Percentiles rank a stretch among this genome's conserved stretches.
These are phyloP conservation scores for Puccinellia tenuiflora DNA, from an alignment of 176 grass and related monocot species.

Conservation along the genomic window DNA sequence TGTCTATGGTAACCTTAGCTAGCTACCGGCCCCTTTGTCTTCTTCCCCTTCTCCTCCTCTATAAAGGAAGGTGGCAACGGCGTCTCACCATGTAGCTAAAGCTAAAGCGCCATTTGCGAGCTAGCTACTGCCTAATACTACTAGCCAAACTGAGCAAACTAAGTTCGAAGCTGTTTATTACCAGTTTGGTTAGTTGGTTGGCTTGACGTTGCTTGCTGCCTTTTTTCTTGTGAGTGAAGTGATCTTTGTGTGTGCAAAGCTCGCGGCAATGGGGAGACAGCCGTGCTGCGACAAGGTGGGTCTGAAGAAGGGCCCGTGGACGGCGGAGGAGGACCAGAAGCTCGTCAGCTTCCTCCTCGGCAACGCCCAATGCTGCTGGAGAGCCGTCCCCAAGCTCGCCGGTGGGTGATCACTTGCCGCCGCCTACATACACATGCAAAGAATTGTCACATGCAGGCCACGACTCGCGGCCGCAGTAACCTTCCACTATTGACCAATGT, in stretches of 20 bases:
- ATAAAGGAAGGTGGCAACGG: slow-evolving; percentile 67
- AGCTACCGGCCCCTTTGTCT: background rate
- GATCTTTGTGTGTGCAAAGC: background rate
- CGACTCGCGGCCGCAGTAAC: background rate
- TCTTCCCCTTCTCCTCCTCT: slow-evolving; percentile 23
- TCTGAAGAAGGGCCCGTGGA: slow-evolving; percentile 83
- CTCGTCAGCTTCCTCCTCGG: slow-evolving; percentile 68
- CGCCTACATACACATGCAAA: background rate
- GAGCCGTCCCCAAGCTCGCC: slow-evolving; percentile 81
- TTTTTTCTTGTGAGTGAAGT: background rate
- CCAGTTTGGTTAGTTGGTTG: slow-evolving; percentile 4
- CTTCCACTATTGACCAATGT: background rate
- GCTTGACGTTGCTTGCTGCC: slow-evolving; percentile 8
- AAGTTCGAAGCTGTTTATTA: background rate
- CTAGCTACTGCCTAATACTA: background rate
- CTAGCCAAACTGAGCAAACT: slow-evolving; percentile 21
- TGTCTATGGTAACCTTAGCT: background rate
- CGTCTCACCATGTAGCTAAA: slow-evolving; percentile 29
- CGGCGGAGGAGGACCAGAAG: slow-evolving; percentile 69
- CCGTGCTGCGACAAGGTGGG: slow-evolving; percentile 90
- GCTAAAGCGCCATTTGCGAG: background rate
- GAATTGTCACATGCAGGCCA: background rate
- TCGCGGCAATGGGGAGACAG: slow-evolving; percentile 62
- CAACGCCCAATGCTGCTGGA: slow-evolving; percentile 76
- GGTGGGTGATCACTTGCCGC: slow-evolving; percentile 32